Evolutionary conservation across 495 filamentous ascomycete species (phyloP).

Genomic region (Elasticomyces elasticus): DNA sequence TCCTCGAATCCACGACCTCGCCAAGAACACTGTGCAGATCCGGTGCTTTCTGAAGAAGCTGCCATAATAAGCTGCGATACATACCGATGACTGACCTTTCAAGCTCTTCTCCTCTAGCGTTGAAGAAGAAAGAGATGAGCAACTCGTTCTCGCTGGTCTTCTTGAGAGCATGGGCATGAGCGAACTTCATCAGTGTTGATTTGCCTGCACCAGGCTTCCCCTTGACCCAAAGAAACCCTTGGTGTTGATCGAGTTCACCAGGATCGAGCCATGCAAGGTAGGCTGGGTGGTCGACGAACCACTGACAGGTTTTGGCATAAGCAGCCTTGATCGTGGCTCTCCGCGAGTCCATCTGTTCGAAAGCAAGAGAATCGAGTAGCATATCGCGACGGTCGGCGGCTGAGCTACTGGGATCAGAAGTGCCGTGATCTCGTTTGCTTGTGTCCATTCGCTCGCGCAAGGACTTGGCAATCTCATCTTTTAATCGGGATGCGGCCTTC

Average conservation of each 20-base stretch:
- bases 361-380: not conserved
- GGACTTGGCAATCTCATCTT: not conserved
- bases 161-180: slow-evolving; percentile 9
- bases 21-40: slow-evolving; percentile 3
- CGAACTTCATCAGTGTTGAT: slow-evolving; percentile 32
- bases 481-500: not conserved
- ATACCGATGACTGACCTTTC: slow-evolving; percentile 29
- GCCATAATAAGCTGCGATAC: slow-evolving; percentile 30
- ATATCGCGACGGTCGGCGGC: not conserved
- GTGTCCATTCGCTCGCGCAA: not conserved
- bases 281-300: slow-evolving; percentile 18
- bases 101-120: slow-evolving; percentile 30
- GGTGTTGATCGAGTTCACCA: slow-evolving; percentile 12
- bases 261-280: slow-evolving; percentile 19
- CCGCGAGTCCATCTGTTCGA: slow-evolving; percentile 5
- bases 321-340: slow-evolving; percentile 2
- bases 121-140: not conserved
- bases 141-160: not conserved
- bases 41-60: slow-evolving; percentile 23
- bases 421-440: not conserved
- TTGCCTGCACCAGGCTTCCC: slow-evolving; percentile 30
- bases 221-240: slow-evolving; percentile 35
- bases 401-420: not conserved
- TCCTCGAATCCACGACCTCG: not conserved
- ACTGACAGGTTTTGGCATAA: slow-evolving; percentile 20